A percentile compares a stretch with the other conserved stretches of the same genome.
Conservation (phyloP, 192 early-diverging fungal genomes). For the Dissophora globulifera region DNA sequence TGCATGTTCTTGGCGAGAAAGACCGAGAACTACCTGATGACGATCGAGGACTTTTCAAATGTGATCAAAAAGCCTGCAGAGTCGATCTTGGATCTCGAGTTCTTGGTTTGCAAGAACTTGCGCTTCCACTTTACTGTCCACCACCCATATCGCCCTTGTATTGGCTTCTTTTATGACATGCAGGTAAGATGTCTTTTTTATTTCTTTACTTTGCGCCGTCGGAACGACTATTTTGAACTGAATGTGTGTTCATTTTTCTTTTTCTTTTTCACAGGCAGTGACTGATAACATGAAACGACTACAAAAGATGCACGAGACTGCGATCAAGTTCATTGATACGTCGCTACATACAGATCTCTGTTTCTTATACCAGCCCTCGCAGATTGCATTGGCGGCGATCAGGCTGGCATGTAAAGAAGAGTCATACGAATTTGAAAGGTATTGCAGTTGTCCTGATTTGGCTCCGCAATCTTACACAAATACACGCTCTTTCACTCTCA, state of each 20-base stretch:
- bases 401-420: conserved; percentile 67
- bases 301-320: conserved; percentile 65
- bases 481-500: too few species aligned
- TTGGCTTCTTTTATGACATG: conserved; percentile 81
- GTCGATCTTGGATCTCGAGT: conserved; percentile 65
- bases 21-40: conserved; percentile 75
- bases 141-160: conserved; percentile 75
- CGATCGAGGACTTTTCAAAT: conserved; percentile 77
- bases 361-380: conserved; percentile 80
- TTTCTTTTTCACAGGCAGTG: conserved; percentile 39
- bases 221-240: too few species aligned
- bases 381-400: conserved; percentile 77
- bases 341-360: conserved; percentile 78
- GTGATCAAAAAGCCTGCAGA: conserved; percentile 56
- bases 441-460: too few species aligned
- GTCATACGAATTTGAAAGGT: conserved; percentile 63
- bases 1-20: conserved; percentile 84
- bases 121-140: conserved; percentile 80
- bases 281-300: conserved; percentile 56
- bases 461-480: too few species aligned
- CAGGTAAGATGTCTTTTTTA: conserved; percentile 50
- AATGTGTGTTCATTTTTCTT: background rate
- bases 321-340: conserved; percentile 62
- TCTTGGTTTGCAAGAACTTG: conserved; percentile 64
- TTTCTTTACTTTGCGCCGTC: too few species aligned